A percentile compares a stretch with the other conserved stretches of the same genome.
phyloP scores from a whole-genome alignment of 371 early-diverging fungal genomes.

The Choanephora cucurbitarum region DNA sequence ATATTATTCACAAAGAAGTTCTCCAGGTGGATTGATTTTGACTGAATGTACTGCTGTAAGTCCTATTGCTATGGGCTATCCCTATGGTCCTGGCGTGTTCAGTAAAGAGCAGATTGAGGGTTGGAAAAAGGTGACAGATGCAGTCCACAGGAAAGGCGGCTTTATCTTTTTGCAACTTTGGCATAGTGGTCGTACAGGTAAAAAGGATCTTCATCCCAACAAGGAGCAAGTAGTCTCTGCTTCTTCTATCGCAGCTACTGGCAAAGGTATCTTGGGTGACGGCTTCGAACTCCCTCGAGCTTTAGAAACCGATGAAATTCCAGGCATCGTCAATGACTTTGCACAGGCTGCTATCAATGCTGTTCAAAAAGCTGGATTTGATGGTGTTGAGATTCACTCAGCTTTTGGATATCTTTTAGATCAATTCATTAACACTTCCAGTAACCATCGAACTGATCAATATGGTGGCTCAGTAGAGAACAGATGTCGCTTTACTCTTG shows the following conservation, averaged over 20 bases:
- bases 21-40: constrained; percentile 55
- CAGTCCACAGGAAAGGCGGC: constrained; percentile 58
- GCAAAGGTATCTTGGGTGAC: background rate
- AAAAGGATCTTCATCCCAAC: constrained; percentile 4
- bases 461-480: constrained; percentile 82
- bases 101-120: constrained; percentile 51
- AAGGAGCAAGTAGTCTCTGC: constrained; percentile 15
- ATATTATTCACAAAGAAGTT: constrained; percentile 62
- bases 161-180: constrained; percentile 59
- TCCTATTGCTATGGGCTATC: constrained; percentile 38
- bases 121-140: constrained; percentile 59
- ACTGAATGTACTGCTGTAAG: constrained; percentile 55
- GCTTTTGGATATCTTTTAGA: constrained; percentile 69
- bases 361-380: constrained; percentile 55
- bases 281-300: constrained; percentile 41
- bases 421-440: constrained; percentile 51
- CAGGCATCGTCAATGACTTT: constrained; percentile 59
- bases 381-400: constrained; percentile 72
- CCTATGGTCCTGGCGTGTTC: constrained; percentile 45
- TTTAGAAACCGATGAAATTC: constrained; percentile 64
- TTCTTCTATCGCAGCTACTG: constrained; percentile 7
- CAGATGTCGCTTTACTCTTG: constrained; percentile 65
- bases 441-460: constrained; percentile 56
- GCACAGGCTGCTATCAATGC: constrained; percentile 46
- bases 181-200: constrained; percentile 38